Evolutionary conservation across 1,284 basidiomycete genomes (phyloP).

Genomic region (Abortiporus biennis): DNA sequence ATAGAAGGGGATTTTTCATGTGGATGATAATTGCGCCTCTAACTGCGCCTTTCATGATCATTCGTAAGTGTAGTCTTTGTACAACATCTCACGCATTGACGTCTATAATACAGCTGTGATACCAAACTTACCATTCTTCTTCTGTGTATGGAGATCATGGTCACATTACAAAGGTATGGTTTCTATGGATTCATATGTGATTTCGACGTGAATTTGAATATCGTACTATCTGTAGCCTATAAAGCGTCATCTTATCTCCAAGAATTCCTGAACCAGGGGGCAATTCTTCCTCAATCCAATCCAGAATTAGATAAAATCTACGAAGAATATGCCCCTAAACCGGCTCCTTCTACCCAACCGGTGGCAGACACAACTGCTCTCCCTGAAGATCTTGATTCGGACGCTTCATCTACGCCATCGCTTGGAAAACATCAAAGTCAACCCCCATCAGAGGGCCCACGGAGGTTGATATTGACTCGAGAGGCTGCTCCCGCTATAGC

Average conservation of each 20-base stretch:
- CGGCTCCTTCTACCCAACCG: conserved; percentile 9
- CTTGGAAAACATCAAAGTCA: neutral
- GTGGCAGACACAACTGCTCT: conserved; percentile 3
- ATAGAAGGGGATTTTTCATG: conserved; percentile 56
- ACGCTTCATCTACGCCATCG: conserved; percentile 10
- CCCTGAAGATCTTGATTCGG: conserved; percentile 10
- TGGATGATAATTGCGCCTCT: conserved; percentile 64
- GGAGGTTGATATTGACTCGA: conserved; percentile 39
- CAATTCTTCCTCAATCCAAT: conserved; percentile 50
- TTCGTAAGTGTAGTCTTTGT: conserved; percentile 68
- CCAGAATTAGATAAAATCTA: conserved; percentile 55
- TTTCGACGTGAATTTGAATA: neutral
- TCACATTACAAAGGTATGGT: conserved; percentile 67
- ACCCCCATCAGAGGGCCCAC: conserved; percentile 4
- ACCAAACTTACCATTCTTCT: conserved; percentile 81
- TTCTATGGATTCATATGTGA: conserved; percentile 4
- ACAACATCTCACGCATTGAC: neutral
- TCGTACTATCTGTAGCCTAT: conserved; percentile 42
- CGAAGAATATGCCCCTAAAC: conserved; percentile 27
- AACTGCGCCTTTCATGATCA: conserved; percentile 65
- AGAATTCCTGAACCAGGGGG: conserved; percentile 45
- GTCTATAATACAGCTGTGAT: no score
- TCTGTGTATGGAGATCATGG: conserved; percentile 79
- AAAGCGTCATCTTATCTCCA: conserved; percentile 66
- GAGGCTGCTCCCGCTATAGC: conserved; percentile 49